phyloP scores from a whole-genome alignment of 495 filamentous ascomycete species.

The Trichoderma erinaceum region DNA sequence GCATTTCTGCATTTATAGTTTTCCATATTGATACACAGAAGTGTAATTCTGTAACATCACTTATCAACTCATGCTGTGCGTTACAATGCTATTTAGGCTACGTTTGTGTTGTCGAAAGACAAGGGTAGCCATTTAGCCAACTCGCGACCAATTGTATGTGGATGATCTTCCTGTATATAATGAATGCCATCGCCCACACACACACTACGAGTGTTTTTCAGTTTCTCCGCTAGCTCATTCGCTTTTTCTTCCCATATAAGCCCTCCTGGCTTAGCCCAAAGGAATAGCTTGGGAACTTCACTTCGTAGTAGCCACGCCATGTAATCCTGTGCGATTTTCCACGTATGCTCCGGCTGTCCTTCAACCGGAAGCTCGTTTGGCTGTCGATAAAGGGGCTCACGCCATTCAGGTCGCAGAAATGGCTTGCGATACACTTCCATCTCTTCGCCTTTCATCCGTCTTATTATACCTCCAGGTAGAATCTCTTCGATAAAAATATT shows the following conservation, averaged over 20 bases:
- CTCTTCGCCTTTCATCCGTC: neutral
- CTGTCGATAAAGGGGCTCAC: neutral
- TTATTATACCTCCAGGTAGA: neutral
- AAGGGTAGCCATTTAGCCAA: neutral
- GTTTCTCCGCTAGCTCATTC: neutral
- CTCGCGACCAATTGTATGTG: neutral
- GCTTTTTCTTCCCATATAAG: neutral
- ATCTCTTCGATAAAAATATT: neutral
- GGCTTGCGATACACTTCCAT: neutral
- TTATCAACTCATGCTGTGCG: too few relatives aligned
- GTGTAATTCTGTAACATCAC: too few relatives aligned
- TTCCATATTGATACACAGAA: too few relatives aligned
- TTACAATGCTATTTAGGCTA: too few relatives aligned
- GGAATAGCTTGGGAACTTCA: neutral
- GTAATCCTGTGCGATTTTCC: neutral
- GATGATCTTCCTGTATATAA: neutral
- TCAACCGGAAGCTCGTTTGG: neutral
- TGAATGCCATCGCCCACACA: neutral
- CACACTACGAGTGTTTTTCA: neutral
- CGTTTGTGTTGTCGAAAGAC: neutral
- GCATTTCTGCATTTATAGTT: too few relatives aligned
- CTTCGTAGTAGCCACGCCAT: neutral
- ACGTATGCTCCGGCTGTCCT: neutral
- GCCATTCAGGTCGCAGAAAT: neutral
- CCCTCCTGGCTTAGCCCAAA: neutral